Conservation (phyloP, 257 asterid genomes). For the Oldenlandia corymbosa region DNA sequence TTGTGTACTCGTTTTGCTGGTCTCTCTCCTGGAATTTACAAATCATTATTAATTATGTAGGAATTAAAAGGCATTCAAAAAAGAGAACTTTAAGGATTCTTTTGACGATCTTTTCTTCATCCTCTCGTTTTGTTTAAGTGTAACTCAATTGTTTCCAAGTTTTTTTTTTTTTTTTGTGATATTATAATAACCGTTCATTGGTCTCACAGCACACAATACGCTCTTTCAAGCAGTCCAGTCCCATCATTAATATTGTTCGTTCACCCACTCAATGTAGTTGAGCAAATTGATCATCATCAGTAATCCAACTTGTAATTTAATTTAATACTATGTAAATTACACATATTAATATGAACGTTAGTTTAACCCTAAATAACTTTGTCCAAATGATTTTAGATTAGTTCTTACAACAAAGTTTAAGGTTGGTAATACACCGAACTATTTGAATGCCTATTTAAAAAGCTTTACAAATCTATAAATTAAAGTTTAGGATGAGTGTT, state of each 20-base stretch:
- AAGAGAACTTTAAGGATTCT: conserved; percentile 19
- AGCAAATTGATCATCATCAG: too few species aligned
- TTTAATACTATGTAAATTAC: too few species aligned
- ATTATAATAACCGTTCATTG: background rate
- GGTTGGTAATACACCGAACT: too few species aligned
- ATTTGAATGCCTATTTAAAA: too few species aligned
- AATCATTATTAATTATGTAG: conserved; percentile 2
- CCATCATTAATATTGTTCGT: conserved; percentile 7
- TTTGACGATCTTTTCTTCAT: conserved; percentile 21
- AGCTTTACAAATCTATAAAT: too few species aligned
- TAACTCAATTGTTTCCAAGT: background rate
- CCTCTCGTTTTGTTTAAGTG: background rate
- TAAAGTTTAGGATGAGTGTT: too few species aligned
- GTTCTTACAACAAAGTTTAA: too few species aligned
- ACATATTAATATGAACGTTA: too few species aligned
- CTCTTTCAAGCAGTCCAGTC: background rate
- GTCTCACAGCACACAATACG: too few species aligned
- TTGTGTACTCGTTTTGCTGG: background rate
- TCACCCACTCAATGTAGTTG: background rate
- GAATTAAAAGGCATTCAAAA: conserved; percentile 27
- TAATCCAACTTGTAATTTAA: too few species aligned
- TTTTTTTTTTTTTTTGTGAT: conserved; percentile 4
- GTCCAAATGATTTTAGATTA: too few species aligned
- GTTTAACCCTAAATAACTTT: too few species aligned
- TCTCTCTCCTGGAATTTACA: background rate